phyloP scores from a whole-genome alignment of 768 basidiomycete species.

The Punctularia strigosozonata region DNA sequence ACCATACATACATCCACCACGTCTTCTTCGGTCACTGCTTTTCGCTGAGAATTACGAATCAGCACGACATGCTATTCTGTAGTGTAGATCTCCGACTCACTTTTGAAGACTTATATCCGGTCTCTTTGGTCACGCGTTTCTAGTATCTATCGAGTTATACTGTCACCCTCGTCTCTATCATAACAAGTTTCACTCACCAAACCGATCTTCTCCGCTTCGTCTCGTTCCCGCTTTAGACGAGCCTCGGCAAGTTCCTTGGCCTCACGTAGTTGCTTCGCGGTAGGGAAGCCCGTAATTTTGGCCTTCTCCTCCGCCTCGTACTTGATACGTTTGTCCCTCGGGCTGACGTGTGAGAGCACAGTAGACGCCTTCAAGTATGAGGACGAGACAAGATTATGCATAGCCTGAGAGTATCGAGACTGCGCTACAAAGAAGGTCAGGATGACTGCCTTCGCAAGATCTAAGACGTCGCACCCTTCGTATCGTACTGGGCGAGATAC shows the following conservation, averaged over 20 bases:
- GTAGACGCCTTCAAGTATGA: conserved; percentile 78
- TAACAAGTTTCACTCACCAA: conserved; percentile 35
- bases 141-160: conserved; percentile 37
- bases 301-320: conserved; percentile 73
- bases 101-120: conserved; percentile 36
- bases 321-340: conserved; percentile 66
- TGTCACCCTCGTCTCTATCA: not conserved
- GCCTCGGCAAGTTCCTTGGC: conserved; percentile 56
- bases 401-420: conserved; percentile 40
- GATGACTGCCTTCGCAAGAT: not conserved
- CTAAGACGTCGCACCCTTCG: conserved; percentile 34
- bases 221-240: conserved; percentile 56
- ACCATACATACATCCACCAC: conserved; percentile 51
- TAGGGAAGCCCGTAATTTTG: conserved; percentile 66
- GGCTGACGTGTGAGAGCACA: conserved; percentile 64
- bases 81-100: conserved; percentile 19
- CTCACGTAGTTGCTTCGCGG: conserved; percentile 66
- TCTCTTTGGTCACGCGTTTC: conserved; percentile 38
- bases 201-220: conserved; percentile 62
- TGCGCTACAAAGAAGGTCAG: conserved; percentile 19
- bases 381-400: conserved; percentile 60
- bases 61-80: too few species aligned
- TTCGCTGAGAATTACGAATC: conserved; percentile 26
- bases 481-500: conserved; percentile 36
- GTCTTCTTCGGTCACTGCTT: conserved; percentile 39